Evolutionary conservation across 1,284 basidiomycete species (phyloP).

Genomic region (Spongiforma sp.): DNA sequence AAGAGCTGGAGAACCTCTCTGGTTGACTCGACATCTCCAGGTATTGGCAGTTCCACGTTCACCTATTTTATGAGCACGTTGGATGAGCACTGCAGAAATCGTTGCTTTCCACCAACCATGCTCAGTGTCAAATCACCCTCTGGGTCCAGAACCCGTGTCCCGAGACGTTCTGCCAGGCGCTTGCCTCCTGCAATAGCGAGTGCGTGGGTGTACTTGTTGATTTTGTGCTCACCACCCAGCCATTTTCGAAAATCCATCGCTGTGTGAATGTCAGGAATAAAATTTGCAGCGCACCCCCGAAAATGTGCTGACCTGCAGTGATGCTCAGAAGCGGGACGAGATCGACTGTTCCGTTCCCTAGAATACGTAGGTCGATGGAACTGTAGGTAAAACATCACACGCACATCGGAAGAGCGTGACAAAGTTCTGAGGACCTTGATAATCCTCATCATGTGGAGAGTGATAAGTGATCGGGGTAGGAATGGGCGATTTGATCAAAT

Average conservation of each 20-base stretch:
- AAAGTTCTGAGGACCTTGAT: constrained; percentile 48
- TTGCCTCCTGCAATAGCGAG: constrained; percentile 82
- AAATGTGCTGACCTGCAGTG: constrained; percentile 48
- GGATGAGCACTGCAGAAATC: background rate
- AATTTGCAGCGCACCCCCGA: background rate
- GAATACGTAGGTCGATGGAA: constrained; percentile 5
- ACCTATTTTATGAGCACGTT: constrained; percentile 34
- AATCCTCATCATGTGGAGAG: no score
- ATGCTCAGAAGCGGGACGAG: constrained; percentile 59
- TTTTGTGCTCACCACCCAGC: no score
- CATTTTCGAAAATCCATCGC: no score
- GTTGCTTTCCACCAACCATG: no score
- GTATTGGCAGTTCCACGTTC: constrained; percentile 61
- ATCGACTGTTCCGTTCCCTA: constrained; percentile 77
- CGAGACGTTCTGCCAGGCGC: no score
- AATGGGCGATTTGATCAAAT: no score
- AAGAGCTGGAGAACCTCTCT: constrained; percentile 41
- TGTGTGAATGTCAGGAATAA: constrained; percentile 54
- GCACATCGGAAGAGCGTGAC: constrained; percentile 64
- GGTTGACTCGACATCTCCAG: constrained; percentile 39
- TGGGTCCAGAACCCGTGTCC: constrained; percentile 68
- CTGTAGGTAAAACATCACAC: constrained; percentile 13
- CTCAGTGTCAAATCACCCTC: constrained; percentile 66
- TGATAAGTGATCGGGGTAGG: no score
- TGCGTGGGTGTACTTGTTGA: constrained; percentile 73